Conservation (phyloP, 2,329 filamentous ascomycete genomes). For the Epichloe glyceriae region DNA sequence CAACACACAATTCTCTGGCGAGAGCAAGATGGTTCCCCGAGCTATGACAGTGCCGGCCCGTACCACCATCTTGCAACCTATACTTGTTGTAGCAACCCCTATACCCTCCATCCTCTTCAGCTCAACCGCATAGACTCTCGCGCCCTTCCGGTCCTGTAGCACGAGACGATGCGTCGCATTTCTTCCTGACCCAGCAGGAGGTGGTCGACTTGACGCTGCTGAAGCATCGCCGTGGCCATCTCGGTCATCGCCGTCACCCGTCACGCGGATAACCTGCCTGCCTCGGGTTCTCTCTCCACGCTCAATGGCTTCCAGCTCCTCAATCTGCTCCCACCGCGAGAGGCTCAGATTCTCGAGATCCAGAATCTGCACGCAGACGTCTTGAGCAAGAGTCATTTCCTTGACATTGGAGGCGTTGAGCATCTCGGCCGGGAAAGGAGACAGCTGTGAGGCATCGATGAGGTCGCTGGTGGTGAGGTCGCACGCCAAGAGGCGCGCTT, state of each 20-base stretch:
- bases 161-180: constrained; percentile 65
- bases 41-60: constrained; percentile 51
- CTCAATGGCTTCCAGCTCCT: constrained; percentile 61
- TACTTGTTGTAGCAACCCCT: constrained; percentile 48
- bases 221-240: not conserved
- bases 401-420: constrained; percentile 36
- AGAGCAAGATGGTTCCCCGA: constrained; percentile 66
- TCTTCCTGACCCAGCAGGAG: constrained; percentile 8
- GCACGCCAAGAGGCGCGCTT: constrained; percentile 64
- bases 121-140: constrained; percentile 60
- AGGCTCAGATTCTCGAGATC: constrained; percentile 73
- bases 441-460: constrained; percentile 27
- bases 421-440: constrained; percentile 41
- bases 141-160: constrained; percentile 66
- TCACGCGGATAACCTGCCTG: constrained; percentile 66
- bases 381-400: constrained; percentile 42
- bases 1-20: constrained; percentile 52
- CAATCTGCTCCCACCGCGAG: constrained; percentile 77
- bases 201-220: not conserved
- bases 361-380: constrained; percentile 68
- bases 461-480: constrained; percentile 51
- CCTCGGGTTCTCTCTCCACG: constrained; percentile 64
- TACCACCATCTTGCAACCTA: constrained; percentile 74
- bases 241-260: constrained; percentile 15
- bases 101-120: constrained; percentile 52